Evolutionary conservation across 2,329 filamentous ascomycete species (phyloP).

Genomic region (Fusarium sacchari): DNA sequence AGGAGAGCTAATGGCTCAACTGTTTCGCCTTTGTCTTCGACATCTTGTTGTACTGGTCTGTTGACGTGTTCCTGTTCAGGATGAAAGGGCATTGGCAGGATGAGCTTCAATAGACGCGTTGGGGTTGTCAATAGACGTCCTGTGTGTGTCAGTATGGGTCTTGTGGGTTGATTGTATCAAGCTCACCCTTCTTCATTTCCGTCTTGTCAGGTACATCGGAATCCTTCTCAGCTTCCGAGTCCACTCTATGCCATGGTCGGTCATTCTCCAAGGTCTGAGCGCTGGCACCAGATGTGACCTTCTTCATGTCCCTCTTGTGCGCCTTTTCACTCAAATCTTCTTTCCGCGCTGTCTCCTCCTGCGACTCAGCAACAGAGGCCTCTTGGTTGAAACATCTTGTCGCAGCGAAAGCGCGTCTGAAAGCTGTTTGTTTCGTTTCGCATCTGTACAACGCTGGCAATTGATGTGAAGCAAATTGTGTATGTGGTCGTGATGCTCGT

Average conservation of each 20-base stretch:
- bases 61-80: conserved; percentile 54
- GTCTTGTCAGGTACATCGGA: conserved; percentile 25
- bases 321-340: conserved; percentile 36
- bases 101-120: conserved; percentile 81
- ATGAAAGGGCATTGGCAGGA: conserved; percentile 72
- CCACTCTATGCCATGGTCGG: conserved; percentile 41
- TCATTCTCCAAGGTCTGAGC: conserved; percentile 42
- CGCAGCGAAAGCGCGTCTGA: conserved; percentile 35
- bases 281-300: conserved; percentile 37
- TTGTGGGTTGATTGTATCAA: no score
- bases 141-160: conserved; percentile 28
- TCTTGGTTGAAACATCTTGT: conserved; percentile 30
- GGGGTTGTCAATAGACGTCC: conserved; percentile 85
- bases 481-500: conserved; percentile 4
- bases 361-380: neutral
- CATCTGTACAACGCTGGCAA: conserved; percentile 9
- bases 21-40: conserved; percentile 45
- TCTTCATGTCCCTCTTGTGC: conserved; percentile 34
- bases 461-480: conserved; percentile 1
- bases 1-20: conserved; percentile 88
- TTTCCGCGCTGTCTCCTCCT: neutral
- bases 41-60: conserved; percentile 51
- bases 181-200: conserved; percentile 38
- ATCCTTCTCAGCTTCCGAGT: conserved; percentile 25
- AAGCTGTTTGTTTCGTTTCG: neutral